Evolutionary conservation across 441 rosid species (phyloP).

Genomic region (Euphorbia schlechtendalii): DNA sequence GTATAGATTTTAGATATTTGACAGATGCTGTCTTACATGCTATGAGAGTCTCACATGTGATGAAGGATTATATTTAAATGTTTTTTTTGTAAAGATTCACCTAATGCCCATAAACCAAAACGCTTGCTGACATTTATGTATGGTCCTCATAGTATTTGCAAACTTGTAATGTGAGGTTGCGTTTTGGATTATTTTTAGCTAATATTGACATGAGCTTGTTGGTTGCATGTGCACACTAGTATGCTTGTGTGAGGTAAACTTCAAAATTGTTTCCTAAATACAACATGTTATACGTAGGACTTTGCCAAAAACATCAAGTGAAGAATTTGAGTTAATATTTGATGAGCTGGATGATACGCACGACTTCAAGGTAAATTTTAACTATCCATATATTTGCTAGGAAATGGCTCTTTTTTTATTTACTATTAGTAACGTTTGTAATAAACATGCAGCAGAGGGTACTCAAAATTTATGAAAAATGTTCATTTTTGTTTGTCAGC

Average conservation of each 20-base stretch:
- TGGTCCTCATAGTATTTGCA: too few species aligned
- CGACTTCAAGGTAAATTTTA: constrained; percentile 75
- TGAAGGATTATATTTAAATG: constrained; percentile 6
- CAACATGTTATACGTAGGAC: constrained; percentile 42
- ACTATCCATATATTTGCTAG: constrained; percentile 7
- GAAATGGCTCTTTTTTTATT: not conserved
- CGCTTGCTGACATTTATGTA: not conserved
- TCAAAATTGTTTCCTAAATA: not conserved
- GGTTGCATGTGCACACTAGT: too few species aligned
- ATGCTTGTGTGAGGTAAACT: too few species aligned
- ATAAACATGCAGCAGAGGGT: not conserved
- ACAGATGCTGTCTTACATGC: not conserved
- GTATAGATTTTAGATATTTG: constrained; percentile 1
- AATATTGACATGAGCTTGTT: too few species aligned
- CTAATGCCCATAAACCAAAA: not conserved
- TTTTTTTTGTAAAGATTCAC: constrained; percentile 5
- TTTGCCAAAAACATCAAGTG: constrained; percentile 75
- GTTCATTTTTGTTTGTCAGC: not conserved
- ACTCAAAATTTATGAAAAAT: not conserved
- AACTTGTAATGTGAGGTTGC: too few species aligned
- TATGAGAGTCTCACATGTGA: not conserved
- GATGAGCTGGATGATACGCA: constrained; percentile 82
- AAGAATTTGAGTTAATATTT: constrained; percentile 86
- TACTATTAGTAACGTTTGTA: not conserved
- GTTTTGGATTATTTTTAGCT: too few species aligned